phyloP scores from a whole-genome alignment of 176 grass and related monocot genomes.

The Triticum dicoccoides region DNA sequence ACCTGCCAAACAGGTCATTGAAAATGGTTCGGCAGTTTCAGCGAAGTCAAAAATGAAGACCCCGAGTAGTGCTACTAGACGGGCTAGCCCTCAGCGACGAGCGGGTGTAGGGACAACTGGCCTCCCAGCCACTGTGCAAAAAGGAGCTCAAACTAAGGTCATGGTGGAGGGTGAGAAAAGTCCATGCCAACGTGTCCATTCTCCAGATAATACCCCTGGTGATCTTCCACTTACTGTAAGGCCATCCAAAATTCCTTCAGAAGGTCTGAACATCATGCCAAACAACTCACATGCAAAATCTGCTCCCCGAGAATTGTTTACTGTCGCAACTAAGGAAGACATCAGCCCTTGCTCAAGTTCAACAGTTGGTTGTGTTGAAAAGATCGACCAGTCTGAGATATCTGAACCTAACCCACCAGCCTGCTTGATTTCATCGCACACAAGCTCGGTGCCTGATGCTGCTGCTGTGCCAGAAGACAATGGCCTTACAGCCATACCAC shows the following conservation, averaged over 20 bases:
- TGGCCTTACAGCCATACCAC: conserved; percentile 25
- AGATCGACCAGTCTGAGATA: conserved; percentile 42
- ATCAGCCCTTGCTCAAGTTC: conserved; percentile 26
- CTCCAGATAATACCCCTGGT: conserved; percentile 19
- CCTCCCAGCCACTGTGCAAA: conserved; percentile 31
- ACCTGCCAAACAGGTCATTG: conserved; percentile 51
- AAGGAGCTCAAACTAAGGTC: conserved; percentile 29
- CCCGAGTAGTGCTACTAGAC: conserved; percentile 40
- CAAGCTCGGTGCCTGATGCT: conserved; percentile 22
- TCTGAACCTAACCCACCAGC: conserved; percentile 43
- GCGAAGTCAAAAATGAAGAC: conserved; percentile 49
- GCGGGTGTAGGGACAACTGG: conserved; percentile 33
- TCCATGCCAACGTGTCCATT: conserved; percentile 24
- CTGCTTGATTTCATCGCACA: conserved; percentile 39
- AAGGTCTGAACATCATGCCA: conserved; percentile 21
- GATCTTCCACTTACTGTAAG: conserved; percentile 16
- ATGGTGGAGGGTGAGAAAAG: conserved; percentile 50
- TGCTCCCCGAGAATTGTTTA: conserved; percentile 31
- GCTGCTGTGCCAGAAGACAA: conserved; percentile 24
- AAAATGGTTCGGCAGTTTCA: conserved; percentile 36
- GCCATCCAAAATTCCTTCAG: conserved; percentile 27
- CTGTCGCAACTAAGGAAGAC: conserved; percentile 39
- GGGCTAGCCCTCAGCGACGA: conserved; percentile 45
- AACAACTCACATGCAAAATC: conserved; percentile 25
- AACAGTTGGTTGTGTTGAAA: conserved; percentile 32